phyloP scores from a whole-genome alignment of 257 asterid species.

The Salvia miltiorrhiza region DNA sequence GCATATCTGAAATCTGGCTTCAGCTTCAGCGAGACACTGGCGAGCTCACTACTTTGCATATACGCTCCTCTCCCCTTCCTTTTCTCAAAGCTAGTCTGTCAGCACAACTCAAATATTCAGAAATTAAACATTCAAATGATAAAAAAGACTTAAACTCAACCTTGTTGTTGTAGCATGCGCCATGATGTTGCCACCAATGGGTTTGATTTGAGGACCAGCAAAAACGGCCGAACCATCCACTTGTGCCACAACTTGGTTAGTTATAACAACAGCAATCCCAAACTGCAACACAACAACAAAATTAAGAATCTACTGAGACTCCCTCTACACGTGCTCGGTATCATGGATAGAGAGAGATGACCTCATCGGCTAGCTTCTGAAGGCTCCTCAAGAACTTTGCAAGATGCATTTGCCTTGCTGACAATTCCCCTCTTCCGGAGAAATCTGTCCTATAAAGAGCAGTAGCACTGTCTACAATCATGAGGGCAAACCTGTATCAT shows the following conservation, averaged over 20 bases:
- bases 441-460: constrained; percentile 97
- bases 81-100: constrained; percentile 81
- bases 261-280: constrained; percentile 89
- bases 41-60: constrained; percentile 91
- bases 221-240: constrained; percentile 92
- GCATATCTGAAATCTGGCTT: constrained; percentile 88
- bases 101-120: not conserved
- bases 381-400: constrained; percentile 97
- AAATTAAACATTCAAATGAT: not conserved
- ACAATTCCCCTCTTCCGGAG: constrained; percentile 91
- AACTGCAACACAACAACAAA: constrained; percentile 43
- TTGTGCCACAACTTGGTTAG: constrained; percentile 99
- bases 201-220: constrained; percentile 89
- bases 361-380: constrained; percentile 96
- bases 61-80: constrained; percentile 94
- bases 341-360: constrained; percentile 15
- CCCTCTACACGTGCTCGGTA: not conserved
- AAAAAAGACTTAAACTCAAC: constrained; percentile 25
- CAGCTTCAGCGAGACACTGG: constrained; percentile 96
- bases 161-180: constrained; percentile 97
- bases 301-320: not conserved
- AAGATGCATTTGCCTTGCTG: constrained; percentile 98
- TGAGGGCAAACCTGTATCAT: constrained; percentile 78
- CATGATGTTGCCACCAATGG: constrained; percentile 97
- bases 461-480: constrained; percentile 96